Conservation (phyloP, 1,284 basidiomycete species). For the Jaminaea rosea region DNA sequence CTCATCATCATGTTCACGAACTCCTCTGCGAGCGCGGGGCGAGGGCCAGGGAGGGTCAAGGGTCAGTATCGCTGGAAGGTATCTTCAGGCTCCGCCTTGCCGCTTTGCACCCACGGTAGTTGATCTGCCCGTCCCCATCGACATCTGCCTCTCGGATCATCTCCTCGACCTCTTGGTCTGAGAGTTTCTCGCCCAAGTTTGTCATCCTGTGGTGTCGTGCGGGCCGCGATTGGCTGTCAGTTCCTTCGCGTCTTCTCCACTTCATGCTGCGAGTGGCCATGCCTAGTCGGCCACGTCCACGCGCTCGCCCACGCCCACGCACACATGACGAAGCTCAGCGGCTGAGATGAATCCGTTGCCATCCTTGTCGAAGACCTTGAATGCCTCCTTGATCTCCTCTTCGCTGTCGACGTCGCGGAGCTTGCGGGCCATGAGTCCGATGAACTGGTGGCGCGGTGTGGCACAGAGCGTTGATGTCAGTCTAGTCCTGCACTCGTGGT, state of each 20-base stretch:
- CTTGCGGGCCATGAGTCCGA: constrained; percentile 93
- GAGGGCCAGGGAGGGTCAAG: neutral
- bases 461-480: too few species aligned
- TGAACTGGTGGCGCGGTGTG: constrained; percentile 48
- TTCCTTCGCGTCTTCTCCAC: too few species aligned
- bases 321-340: constrained; percentile 56
- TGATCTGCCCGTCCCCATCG: constrained; percentile 74
- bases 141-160: constrained; percentile 98
- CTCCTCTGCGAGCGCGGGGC: constrained; percentile 2
- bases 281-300: too few species aligned
- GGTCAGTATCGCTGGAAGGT: neutral
- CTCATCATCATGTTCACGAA: constrained; percentile 11
- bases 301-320: constrained; percentile 8
- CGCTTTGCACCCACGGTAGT: constrained; percentile 55
- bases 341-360: constrained; percentile 58
- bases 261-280: too few species aligned
- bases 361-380: constrained; percentile 63
- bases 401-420: constrained; percentile 83
- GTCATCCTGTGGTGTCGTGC: constrained; percentile 43
- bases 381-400: constrained; percentile 61
- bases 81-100: neutral
- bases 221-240: too few species aligned
- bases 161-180: constrained; percentile 86
- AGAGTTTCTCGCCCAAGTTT: constrained; percentile 64
- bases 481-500: too few species aligned